phyloP scores from a whole-genome alignment of 2,329 filamentous ascomycete genomes.

The Beauveria scarabaeidicola region DNA sequence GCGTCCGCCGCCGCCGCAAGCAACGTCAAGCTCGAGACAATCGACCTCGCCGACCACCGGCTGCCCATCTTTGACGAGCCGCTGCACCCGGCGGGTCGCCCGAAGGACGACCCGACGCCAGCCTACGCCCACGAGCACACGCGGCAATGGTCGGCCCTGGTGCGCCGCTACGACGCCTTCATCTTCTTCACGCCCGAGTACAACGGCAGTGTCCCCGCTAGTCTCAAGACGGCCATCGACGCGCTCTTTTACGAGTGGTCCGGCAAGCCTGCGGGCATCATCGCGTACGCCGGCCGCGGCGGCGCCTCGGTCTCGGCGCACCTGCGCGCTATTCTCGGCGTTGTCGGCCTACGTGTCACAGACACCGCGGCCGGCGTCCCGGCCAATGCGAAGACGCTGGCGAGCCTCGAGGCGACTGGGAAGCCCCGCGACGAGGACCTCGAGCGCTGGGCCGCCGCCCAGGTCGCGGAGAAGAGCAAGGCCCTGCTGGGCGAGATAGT shows the following conservation, averaged over 20 bases:
- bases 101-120: slow-evolving; percentile 17
- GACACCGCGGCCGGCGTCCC: not conserved
- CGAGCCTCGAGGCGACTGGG: not conserved
- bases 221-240: slow-evolving; percentile 50
- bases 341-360: not conserved
- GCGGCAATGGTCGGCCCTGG: slow-evolving; percentile 32
- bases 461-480: not conserved
- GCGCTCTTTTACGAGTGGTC: slow-evolving; percentile 48
- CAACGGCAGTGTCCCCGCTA: slow-evolving; percentile 43
- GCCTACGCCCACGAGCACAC: slow-evolving; percentile 30
- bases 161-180: slow-evolving; percentile 33
- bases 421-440: slow-evolving; percentile 4
- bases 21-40: slow-evolving; percentile 17
- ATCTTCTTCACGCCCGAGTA: slow-evolving; percentile 40
- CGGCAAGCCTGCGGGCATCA: slow-evolving; percentile 42
- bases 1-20: slow-evolving; percentile 15
- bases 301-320: slow-evolving; percentile 18
- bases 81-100: slow-evolving; percentile 27
- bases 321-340: not conserved
- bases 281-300: slow-evolving; percentile 43
- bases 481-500: slow-evolving; percentile 4
- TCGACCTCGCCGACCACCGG: slow-evolving; percentile 30
- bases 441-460: slow-evolving; percentile 1
- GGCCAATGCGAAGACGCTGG: slow-evolving; percentile 4
- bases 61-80: slow-evolving; percentile 35